Conservation (phyloP, 257 asterid genomes). For the Cruciata laevipes region DNA sequence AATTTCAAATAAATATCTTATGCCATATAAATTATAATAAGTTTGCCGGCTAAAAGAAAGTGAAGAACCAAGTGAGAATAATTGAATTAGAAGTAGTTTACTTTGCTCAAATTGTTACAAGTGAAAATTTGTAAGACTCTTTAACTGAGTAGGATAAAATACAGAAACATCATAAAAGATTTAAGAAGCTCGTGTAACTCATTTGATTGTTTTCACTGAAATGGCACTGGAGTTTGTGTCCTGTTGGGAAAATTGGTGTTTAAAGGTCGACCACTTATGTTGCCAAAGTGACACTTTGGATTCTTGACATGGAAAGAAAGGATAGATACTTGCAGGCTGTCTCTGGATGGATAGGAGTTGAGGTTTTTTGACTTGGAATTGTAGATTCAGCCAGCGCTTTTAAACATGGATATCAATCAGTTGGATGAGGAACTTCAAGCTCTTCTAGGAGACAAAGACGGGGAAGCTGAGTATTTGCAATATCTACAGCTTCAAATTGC, state of each 20-base stretch:
- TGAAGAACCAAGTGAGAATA: neutral
- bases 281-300: neutral
- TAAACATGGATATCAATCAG: conserved; percentile 44
- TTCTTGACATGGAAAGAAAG: neutral
- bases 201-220: neutral
- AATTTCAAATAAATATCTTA: neutral
- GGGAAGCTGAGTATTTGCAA: conserved; percentile 62
- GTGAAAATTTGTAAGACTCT: neutral
- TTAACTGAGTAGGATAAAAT: neutral
- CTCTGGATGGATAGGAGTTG: neutral
- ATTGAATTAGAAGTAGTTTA: too few relatives aligned
- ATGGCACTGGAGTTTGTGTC: conserved; percentile 1
- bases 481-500: conserved; percentile 64
- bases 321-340: neutral
- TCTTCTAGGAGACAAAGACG: conserved; percentile 59
- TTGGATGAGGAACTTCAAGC: conserved; percentile 69
- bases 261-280: neutral
- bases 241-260: neutral
- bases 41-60: neutral
- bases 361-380: conserved; percentile 15
- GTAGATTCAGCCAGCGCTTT: conserved; percentile 55
- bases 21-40: too few relatives aligned
- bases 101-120: too few relatives aligned
- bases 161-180: neutral
- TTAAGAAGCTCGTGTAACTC: neutral